Base-by-base conservation (phyloP, 495 filamentous ascomycete species). In the Neurospora sp. region DNA sequence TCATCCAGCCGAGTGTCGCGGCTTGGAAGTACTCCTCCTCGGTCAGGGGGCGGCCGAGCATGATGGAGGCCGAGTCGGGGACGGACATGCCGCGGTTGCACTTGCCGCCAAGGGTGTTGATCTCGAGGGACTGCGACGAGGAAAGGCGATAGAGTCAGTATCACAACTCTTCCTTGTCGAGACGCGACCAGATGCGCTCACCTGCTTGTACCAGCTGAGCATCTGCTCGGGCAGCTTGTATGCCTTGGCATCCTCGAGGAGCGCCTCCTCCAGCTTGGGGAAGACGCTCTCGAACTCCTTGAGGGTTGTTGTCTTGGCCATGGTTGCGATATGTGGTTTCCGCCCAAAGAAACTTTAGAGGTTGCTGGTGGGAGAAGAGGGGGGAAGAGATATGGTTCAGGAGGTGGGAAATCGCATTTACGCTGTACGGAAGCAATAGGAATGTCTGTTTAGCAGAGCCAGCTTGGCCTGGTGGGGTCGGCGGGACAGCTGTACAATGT, bases 31-130 rank as follows among this genome's bases (percentile, higher is more conserved):
- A 94, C 81, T 97, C 92, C 71, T 96, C 89, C 42, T 90, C 84
- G 70, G 85, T 87, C 71, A 97, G 88, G 71, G 90, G 85, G 72
- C 89, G 85, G 78, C 88, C 84, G 75, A 94, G 89, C 70, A 99
- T 91, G 76, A 96, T 80, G 74, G 91, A 89, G 71, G 89, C 88
- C 69, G 94, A 95, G 85, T 99, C 96, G 72, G 94, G 92, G 69
- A 98, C 94, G 70, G 96, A 98, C 89, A 99, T 96, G 82, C 96
- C 96, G 75, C 96, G 93, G 85, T 98, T 99, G 86, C 93, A 95
- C 88, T 99, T 99, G 78, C 96, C 96, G 77, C 96, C 96, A 69
- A 94, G 83, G 17, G 92, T 88, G 82, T 99, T 99, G 86, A 90
- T 87, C 75, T 92, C 85, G 74, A 98, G 87, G 69, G 86, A 88